Evolutionary conservation across 2,329 filamentous ascomycete genomes (phyloP).

Genomic region (Fusarium proliferatum): DNA sequence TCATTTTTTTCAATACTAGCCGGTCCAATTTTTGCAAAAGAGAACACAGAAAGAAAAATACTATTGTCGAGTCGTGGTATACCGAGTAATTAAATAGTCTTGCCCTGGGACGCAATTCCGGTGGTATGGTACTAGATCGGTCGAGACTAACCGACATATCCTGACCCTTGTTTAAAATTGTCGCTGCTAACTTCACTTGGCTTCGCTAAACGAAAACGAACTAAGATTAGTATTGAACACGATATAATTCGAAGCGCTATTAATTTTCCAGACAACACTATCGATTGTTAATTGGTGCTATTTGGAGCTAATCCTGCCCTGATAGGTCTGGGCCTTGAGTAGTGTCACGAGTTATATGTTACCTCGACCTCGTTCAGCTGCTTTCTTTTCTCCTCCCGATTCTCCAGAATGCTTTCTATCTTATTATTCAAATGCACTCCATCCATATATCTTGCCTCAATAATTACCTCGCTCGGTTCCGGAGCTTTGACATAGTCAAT

Average conservation of each 20-base stretch:
- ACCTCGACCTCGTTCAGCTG: background rate
- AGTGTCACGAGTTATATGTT: no score
- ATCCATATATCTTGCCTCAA: background rate
- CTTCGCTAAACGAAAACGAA: background rate
- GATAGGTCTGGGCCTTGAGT: background rate
- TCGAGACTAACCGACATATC: background rate
- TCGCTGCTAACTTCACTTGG: background rate
- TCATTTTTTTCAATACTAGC: background rate
- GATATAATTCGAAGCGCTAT: background rate
- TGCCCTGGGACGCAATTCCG: background rate
- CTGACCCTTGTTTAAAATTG: background rate
- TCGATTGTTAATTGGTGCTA: background rate
- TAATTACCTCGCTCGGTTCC: background rate
- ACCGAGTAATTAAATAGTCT: background rate
- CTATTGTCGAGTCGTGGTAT: background rate
- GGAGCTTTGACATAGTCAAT: rapidly evolving
- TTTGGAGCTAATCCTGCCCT: background rate
- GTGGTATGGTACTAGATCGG: background rate
- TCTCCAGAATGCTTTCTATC: background rate
- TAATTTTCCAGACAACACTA: background rate
- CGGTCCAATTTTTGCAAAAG: background rate
- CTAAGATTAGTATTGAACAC: background rate
- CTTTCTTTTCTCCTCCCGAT: background rate
- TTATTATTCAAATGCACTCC: background rate
- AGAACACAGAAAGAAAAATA: background rate